Evolutionary conservation across 495 filamentous ascomycete species (phyloP), one percentile per base, ranked within the genome.

Genomic region (Cudoniella acicularis): DNA sequence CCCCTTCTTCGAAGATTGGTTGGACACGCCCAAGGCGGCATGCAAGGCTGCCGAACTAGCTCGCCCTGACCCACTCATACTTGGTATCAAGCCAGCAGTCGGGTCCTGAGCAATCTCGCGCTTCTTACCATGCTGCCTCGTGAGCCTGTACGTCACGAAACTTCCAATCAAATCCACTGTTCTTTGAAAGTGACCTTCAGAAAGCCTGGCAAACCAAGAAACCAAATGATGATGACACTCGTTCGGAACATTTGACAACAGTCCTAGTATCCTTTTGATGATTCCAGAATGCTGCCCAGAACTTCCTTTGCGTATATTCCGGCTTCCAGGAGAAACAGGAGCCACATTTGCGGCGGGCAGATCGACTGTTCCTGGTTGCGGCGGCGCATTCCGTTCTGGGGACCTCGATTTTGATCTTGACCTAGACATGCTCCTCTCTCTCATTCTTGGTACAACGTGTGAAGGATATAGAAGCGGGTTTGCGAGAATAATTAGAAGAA

Each of bases 101-200:
- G 81, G 72, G 61, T 88, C 80, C 0, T 79, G 61, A 17, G 75
- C 75, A 24, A 79, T 72, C 41, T 78, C 83, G 18, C 80, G 77
- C 64, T 83, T 88, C 53, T 85, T 87, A 18, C 83, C 84, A 69
- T 85, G 83, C 65, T 92, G 88, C 26, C 90, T 85, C 23, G 77
- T 83, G 46, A 97, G 73, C 13, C 92, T 80, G 68, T 96, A 91
- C 0, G 90, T 91, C 10, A 96, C 81, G 65, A 96, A 97, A 30
- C 86, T 82, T 16, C 86, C 81, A 2, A 90, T 74, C 42, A 96
- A 71, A 51, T 95, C 89, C 46, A 95, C 91, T 21, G 84, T 71
- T 54, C 78, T 83, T 56, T 88, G 78, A 59, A 96, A 90, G 17
- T 85, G 83, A 22, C 73, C 64, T 30, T 86, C 79, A 2, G 90